Evolutionary conservation across 352 stramenopile species (phyloP), one percentile per base, ranked within the genome.

Genomic region (Globisporangium megalacanthum): DNA sequence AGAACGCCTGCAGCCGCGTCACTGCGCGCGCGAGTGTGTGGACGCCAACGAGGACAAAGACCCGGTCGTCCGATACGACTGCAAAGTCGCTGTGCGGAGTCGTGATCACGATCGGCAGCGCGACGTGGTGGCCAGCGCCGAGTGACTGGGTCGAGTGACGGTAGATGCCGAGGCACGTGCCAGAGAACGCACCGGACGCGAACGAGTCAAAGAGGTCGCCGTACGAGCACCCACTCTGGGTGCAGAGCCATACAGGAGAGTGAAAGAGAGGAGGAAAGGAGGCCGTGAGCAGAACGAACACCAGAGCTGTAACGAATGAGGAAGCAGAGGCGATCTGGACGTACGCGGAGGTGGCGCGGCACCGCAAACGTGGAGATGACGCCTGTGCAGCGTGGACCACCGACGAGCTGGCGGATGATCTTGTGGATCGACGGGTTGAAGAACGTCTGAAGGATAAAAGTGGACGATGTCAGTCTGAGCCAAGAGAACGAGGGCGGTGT

Each of bases 401-500:
- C 85, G 10, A 92, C 82, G 1, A 94, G 57, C 52, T 94, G 85
- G 0, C 79, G 80, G 47, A 92, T 64, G 59, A 94, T 92, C 52
- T 90, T 90, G 62, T 92, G 79, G 54, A 94, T 94, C 13, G 80
- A 90, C 22, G 82, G 82, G 45, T 89, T 91, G 67, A 86, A 94
- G 54, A 83, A 94, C 3, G 85, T 83, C 74, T 94, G 61, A 0
- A 62, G 6, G 8, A 19, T 4, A 5, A 46, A 15, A 6, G 11
- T 6, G 9, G 15, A 29, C 6, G n/a, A 8, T 29, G 5, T 29
- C 48, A 53, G 17, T 53, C 4, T 19, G 4, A 62, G 39, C n/a
- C 35, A 25, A 47, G 5, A 14, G 20, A 17, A 20, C 25, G 13
- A 1, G 14, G 0, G n/a, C 42, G 15, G 17, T 29, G 6, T 14